Percentiles rank a stretch among this genome's conserved stretches.
Evolutionary conservation across 2,329 filamentous ascomycete genomes (phyloP).

Genomic region (Monosporascus sp.): DNA sequence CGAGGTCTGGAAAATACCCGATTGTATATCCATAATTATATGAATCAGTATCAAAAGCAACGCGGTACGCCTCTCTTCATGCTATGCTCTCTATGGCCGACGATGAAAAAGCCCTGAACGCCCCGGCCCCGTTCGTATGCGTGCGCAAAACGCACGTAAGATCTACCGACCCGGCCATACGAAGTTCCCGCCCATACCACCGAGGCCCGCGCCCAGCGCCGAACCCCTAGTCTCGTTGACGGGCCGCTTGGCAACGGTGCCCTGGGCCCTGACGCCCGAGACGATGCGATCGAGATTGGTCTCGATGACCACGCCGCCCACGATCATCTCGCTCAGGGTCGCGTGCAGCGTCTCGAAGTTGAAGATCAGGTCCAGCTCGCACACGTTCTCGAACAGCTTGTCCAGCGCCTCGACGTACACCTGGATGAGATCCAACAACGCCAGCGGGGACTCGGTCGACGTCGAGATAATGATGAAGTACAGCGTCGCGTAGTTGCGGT

Average conservation of each 20-base stretch:
- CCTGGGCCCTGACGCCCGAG: conserved; percentile 72
- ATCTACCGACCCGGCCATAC: conserved; percentile 41
- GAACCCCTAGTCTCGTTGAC: conserved; percentile 61
- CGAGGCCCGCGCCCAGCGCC: conserved; percentile 43
- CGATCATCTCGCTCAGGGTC: conserved; percentile 86
- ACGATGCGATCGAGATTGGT: conserved; percentile 86
- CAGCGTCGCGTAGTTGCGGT: conserved; percentile 95
- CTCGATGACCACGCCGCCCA: conserved; percentile 91
- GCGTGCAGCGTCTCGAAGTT: conserved; percentile 97
- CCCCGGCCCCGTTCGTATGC: conserved; percentile 9
- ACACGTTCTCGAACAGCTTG: conserved; percentile 95
- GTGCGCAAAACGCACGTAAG: not conserved
- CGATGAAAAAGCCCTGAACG: conserved; percentile 8
- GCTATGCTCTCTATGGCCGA: not conserved
- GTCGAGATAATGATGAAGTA: conserved; percentile 99
- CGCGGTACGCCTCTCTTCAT: conserved; percentile 12
- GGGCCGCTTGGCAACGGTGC: conserved; percentile 71
- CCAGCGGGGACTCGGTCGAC: conserved; percentile 90
- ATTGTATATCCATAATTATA: conserved; percentile 10
- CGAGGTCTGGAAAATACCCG: conserved; percentile 21
- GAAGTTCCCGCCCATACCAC: conserved; percentile 54
- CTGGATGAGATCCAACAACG: conserved; percentile 93
- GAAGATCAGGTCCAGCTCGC: conserved; percentile 96
- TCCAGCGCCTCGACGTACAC: conserved; percentile 97
- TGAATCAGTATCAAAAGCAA: not conserved